Conservation (phyloP, 2,329 filamentous ascomycete genomes). For the Aphanocladium album region DNA sequence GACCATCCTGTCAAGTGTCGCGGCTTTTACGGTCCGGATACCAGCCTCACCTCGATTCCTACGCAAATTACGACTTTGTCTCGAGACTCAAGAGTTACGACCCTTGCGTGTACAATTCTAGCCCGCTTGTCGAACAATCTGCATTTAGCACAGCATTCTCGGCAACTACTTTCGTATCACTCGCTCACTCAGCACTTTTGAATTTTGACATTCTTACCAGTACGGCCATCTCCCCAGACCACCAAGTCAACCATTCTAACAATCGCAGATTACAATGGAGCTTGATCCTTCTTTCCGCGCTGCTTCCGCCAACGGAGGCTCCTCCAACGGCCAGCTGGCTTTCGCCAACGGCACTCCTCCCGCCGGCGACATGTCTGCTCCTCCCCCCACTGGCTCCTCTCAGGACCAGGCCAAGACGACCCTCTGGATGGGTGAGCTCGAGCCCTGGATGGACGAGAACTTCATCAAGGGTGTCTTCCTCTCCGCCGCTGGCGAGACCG, state of each 20-base stretch:
- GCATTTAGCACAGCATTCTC: constrained; percentile 8
- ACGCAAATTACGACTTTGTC: constrained; percentile 10
- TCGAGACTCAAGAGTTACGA: constrained; percentile 11
- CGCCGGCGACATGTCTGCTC: constrained; percentile 32
- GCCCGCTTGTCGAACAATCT: constrained; percentile 1
- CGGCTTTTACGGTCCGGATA: constrained; percentile 13
- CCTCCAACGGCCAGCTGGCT: constrained; percentile 29
- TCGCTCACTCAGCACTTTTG: constrained; percentile 1
- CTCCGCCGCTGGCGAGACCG: constrained; percentile 84
- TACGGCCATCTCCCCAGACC: not conserved
- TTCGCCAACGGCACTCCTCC: constrained; percentile 37
- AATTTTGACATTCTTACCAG: constrained; percentile 2
- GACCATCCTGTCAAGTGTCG: constrained; percentile 11
- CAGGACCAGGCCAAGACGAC: constrained; percentile 52
- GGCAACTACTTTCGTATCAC: not conserved
- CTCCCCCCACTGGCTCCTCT: constrained; percentile 28
- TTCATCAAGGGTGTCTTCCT: constrained; percentile 91
- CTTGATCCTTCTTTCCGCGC: constrained; percentile 27
- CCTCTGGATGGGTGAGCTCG: constrained; percentile 89
- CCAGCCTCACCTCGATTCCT: not conserved
- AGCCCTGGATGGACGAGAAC: constrained; percentile 99
- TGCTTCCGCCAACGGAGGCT: constrained; percentile 27
- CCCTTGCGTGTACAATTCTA: constrained; percentile 9
- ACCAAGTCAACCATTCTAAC: not conserved
- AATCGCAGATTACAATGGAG: constrained; percentile 26